These are phyloP conservation scores for Aspergillus aculeatinus DNA, from an alignment of 2,329 filamentous ascomycete species.

Conservation along the genomic window DNA sequence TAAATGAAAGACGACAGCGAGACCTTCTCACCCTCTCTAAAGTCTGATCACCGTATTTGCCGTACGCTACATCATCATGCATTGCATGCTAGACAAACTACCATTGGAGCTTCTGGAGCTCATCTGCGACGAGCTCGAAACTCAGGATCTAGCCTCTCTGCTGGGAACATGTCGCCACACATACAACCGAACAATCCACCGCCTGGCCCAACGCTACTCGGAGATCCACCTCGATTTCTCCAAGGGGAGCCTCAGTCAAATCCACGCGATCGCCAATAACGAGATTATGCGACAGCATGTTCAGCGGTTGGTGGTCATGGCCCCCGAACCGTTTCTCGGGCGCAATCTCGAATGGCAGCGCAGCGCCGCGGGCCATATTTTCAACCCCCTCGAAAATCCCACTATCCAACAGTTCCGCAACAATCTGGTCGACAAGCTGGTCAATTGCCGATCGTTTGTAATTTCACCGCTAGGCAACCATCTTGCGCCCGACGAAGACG, in stretches of 20 bases:
- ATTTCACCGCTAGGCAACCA: constrained; percentile 4
- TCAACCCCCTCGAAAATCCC: constrained; percentile 5
- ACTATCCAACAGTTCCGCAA: constrained; percentile 8
- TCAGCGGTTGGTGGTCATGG: constrained; percentile 13
- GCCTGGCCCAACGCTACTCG: constrained; percentile 13
- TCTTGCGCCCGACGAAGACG: not conserved
- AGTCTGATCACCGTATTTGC: not conserved
- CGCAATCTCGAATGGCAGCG: constrained; percentile 10
- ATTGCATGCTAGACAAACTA: not conserved
- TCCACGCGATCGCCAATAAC: constrained; percentile 14
- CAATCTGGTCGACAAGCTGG: constrained; percentile 4
- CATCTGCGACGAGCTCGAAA: constrained; percentile 13
- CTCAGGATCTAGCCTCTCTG: constrained; percentile 12
- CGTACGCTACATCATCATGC: not conserved
- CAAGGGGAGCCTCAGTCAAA: constrained; percentile 8
- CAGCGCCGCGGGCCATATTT: constrained; percentile 11
- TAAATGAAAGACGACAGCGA: not conserved
- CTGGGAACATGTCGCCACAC: constrained; percentile 11
- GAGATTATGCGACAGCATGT: constrained; percentile 10
- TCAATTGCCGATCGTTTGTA: constrained; percentile 14
- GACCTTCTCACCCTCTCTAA: not conserved
- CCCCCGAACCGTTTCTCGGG: constrained; percentile 11
- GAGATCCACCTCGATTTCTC: constrained; percentile 15
- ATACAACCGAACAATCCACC: constrained; percentile 8
- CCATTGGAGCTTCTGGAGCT: constrained; percentile 12